Base-by-base conservation (phyloP, 2,329 filamentous ascomycete species). In the Exophiala sp. region DNA sequence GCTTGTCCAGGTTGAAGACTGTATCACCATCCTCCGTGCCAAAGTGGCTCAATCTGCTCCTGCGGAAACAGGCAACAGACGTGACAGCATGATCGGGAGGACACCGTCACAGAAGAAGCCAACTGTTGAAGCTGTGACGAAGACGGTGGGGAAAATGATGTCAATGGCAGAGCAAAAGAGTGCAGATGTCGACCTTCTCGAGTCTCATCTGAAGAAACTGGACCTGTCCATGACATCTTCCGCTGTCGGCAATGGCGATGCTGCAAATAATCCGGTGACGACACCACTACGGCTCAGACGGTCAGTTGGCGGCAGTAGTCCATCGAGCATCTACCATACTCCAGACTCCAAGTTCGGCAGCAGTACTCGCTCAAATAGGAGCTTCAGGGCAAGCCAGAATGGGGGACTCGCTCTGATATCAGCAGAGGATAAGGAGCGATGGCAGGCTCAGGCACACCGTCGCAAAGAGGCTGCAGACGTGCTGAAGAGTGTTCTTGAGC, bases 121-220 rank as follows among this genome's bases (percentile, higher is more conserved):
- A 0, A 96, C 91, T 0, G 89, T 96, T 8, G 94, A 96, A 64
- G 89, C 90, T 0, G 89, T 99, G 16, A 86, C 91, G 62, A 89
- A 88, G 55, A 99, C 94, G 1, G 95, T 99, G 61, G 78, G 79
- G 54, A 96, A 94, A 67, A 91, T 99, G 87, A 96, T 91, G 33
- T 82, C 78, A 55, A 92, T 96, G 86, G 88, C 88, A 0, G 89
- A 97, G 76, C 89, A 90, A 73, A 88, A 89, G 68, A 94, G 88
- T 66, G 89, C 87, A 54, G 92, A 97, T 64, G 85, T 99, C 48
- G 90, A 96, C 68, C 83, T 96, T 5, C 79, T 97, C 32, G 94
- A 97, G 72, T 83, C 85, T 44, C 89, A 96, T 68, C 83, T 99
- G 74, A 85, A 87, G 55, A 89, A 85, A 67, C 72, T 95, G 18